phyloP scores from a whole-genome alignment of 148 eudicot genomes.

The Rhododendron henanense region DNA sequence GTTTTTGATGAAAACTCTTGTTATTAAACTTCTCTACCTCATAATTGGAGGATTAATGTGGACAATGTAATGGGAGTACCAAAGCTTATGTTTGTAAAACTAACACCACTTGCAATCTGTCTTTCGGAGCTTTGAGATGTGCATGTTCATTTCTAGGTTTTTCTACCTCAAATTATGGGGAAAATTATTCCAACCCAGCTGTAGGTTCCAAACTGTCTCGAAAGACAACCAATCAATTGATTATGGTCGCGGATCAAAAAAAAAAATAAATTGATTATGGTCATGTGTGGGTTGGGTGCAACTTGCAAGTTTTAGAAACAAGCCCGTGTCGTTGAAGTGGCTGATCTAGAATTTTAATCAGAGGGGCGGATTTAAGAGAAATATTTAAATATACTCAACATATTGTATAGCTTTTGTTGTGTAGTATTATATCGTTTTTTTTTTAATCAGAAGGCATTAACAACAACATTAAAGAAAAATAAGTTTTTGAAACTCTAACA shows the following conservation, averaged over 20 bases:
- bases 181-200: neutral
- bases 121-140: neutral
- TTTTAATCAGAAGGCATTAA: too few species aligned
- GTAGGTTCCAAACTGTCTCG: neutral
- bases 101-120: neutral
- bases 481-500: too few species aligned
- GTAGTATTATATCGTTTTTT: too few species aligned
- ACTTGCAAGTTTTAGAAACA: too few species aligned
- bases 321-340: neutral
- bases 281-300: too few species aligned
- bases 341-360: neutral
- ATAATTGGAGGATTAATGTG: neutral
- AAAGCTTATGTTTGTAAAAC: neutral
- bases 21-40: neutral
- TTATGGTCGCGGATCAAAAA: too few species aligned
- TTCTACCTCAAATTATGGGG: neutral
- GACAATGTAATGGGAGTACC: neutral
- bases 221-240: neutral
- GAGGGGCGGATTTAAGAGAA: too few species aligned
- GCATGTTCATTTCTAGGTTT: neutral
- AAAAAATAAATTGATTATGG: neutral
- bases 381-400: too few species aligned
- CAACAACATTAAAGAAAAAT: too few species aligned
- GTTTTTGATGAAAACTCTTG: neutral
- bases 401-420: too few species aligned